Percentiles rank a stretch among this genome's conserved stretches.
Conservation (phyloP, 2,329 filamentous ascomycete genomes). For the Pseudogymnoascus sp. region DNA sequence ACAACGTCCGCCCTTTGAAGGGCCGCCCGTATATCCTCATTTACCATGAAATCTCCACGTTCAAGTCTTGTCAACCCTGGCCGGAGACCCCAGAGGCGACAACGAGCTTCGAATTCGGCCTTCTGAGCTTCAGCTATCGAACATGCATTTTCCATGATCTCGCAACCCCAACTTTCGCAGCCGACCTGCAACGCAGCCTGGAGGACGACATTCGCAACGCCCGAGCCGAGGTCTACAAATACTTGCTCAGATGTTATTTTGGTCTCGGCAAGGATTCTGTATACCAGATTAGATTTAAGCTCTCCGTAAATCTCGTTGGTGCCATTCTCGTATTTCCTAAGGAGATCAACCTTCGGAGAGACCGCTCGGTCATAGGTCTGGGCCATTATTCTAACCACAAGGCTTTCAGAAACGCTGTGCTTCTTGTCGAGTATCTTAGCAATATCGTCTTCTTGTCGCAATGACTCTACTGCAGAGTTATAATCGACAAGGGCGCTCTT, state of each 20-base stretch:
- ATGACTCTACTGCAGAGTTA: slow-evolving; percentile 60
- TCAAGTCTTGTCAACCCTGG: slow-evolving; percentile 75
- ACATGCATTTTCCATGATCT: slow-evolving; percentile 89
- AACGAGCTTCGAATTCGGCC: slow-evolving; percentile 76
- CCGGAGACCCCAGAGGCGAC: slow-evolving; percentile 79
- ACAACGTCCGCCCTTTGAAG: slow-evolving; percentile 88
- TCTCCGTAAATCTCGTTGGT: slow-evolving; percentile 95
- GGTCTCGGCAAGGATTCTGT: slow-evolving; percentile 69
- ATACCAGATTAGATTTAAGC: slow-evolving; percentile 75
- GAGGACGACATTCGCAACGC: slow-evolving; percentile 90
- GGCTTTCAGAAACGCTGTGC: slow-evolving; percentile 61
- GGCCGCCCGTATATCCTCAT: slow-evolving; percentile 60
- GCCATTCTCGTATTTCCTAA: slow-evolving; percentile 81
- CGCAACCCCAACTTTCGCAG: slow-evolving; percentile 92
- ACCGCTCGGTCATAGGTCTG: slow-evolving; percentile 92
- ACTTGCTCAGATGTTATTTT: slow-evolving; percentile 74
- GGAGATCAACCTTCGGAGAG: slow-evolving; percentile 75
- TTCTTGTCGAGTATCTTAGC: slow-evolving; percentile 62
- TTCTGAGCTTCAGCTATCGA: slow-evolving; percentile 73
- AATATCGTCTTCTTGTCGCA: slow-evolving; percentile 65
- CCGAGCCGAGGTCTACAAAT: slow-evolving; percentile 91
- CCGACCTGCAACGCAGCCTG: slow-evolving; percentile 91
- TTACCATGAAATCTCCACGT: slow-evolving; percentile 75
- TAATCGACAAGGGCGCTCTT: slow-evolving; percentile 66
- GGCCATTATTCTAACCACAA: slow-evolving; percentile 72